phyloP scores from a whole-genome alignment of 768 basidiomycete species.

The Trametes cingulata region DNA sequence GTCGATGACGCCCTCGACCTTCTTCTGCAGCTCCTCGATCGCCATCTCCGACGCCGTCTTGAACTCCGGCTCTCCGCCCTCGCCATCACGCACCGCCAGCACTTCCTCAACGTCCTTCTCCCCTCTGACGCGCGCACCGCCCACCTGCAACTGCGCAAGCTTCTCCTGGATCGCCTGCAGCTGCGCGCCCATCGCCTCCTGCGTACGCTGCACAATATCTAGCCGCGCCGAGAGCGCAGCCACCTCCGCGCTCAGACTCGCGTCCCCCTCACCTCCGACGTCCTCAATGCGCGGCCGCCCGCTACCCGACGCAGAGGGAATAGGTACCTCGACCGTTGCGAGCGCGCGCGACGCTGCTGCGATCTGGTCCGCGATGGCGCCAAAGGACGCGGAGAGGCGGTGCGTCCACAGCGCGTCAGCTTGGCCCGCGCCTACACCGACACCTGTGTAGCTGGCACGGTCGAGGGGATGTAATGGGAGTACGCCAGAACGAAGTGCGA shows the following conservation, averaged over 20 bases:
- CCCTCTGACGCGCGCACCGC: slow-evolving; percentile 10
- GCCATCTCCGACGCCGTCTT: slow-evolving; percentile 22
- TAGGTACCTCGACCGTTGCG: slow-evolving; percentile 27
- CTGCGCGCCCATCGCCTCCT: slow-evolving; percentile 35
- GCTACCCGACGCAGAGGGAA: not conserved
- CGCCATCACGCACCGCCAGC: slow-evolving; percentile 23
- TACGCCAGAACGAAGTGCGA: not conserved
- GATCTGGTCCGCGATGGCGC: slow-evolving; percentile 43
- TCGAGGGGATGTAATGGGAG: not conserved
- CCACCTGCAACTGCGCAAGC: slow-evolving; percentile 18
- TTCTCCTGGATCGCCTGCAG: slow-evolving; percentile 33
- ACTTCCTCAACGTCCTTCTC: slow-evolving; percentile 5
- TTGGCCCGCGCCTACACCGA: not conserved
- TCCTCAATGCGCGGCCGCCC: not conserved
- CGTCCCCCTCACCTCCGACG: not conserved
- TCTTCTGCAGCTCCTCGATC: slow-evolving; percentile 39
- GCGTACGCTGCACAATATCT: slow-evolving; percentile 36
- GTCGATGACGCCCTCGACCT: slow-evolving; percentile 35
- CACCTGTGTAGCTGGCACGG: not conserved
- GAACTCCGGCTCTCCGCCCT: slow-evolving; percentile 34
- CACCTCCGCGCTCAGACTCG: slow-evolving; percentile 13
- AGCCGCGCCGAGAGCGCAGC: slow-evolving; percentile 29
- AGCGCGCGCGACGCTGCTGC: slow-evolving; percentile 42
- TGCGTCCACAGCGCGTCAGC: slow-evolving; percentile 31
- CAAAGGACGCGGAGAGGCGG: slow-evolving; percentile 40